Evolutionary conservation across 257 asterid species (phyloP).

Genomic region (Solanum virginianum): DNA sequence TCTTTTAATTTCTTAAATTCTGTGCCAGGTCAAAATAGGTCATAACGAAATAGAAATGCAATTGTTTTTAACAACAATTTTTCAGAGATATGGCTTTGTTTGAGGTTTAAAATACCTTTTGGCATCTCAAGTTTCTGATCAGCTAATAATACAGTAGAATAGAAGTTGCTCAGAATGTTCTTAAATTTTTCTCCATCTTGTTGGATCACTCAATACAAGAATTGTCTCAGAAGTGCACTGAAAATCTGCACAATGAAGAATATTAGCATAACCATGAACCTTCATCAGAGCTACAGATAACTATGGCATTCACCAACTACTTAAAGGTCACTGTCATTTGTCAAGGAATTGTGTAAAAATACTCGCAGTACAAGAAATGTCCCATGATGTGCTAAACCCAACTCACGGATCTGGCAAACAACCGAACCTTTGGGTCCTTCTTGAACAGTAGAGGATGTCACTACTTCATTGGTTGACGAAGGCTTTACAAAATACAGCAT

Average conservation of each 20-base stretch:
- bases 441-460: neutral
- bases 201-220: neutral
- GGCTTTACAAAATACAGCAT: neutral
- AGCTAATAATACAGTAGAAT: neutral
- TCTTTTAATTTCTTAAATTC: no score
- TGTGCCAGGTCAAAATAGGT: no score
- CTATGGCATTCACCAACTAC: no score
- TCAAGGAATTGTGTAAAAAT: neutral
- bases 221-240: neutral
- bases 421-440: neutral
- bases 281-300: neutral
- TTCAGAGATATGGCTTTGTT: neutral
- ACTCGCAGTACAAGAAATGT: neutral
- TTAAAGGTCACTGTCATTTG: no score
- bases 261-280: neutral
- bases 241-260: neutral
- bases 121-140: neutral
- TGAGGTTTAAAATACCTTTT: neutral
- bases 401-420: neutral
- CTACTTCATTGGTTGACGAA: neutral
- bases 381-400: neutral
- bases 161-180: neutral
- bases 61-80: neutral
- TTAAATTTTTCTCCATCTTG: neutral
- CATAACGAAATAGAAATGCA: neutral